Evolutionary conservation across 2,329 filamentous ascomycete species (phyloP).

Genomic region (Exserohilum rostratum): DNA sequence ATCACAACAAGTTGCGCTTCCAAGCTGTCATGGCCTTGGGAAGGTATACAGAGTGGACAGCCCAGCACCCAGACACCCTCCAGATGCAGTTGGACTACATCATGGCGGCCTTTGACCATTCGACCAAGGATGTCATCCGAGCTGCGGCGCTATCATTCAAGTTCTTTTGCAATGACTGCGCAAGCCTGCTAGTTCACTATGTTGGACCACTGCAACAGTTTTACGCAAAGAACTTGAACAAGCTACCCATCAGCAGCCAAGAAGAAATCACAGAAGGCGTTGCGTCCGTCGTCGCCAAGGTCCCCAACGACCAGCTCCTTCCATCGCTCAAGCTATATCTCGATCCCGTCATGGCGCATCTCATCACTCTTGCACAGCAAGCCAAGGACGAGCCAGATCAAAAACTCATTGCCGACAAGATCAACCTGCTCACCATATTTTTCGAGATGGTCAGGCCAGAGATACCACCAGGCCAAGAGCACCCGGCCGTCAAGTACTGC

Average conservation of each 20-base stretch:
- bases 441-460: conserved; percentile 79
- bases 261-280: conserved; percentile 97
- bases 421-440: conserved; percentile 91
- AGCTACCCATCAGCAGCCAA: conserved; percentile 82
- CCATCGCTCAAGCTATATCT: conserved; percentile 89
- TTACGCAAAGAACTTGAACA: conserved; percentile 87
- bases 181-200: conserved; percentile 80
- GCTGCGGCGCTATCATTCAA: conserved; percentile 94
- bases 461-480: conserved; percentile 70
- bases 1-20: conserved; percentile 97
- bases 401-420: conserved; percentile 87
- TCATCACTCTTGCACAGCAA: conserved; percentile 86
- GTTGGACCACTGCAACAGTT: conserved; percentile 88
- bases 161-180: conserved; percentile 96
- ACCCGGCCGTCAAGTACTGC: conserved; percentile 95
- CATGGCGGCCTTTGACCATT: conserved; percentile 86
- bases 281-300: conserved; percentile 85
- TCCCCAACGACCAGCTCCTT: conserved; percentile 80
- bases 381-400: conserved; percentile 84
- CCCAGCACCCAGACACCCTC: conserved; percentile 88
- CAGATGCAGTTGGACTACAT: conserved; percentile 95
- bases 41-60: conserved; percentile 97
- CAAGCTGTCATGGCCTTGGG: conserved; percentile 97
- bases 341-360: conserved; percentile 82
- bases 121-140: conserved; percentile 86